These are phyloP conservation scores for Dichomitus squalens DNA, from an alignment of 1,284 basidiomycete genomes.

Conservation along the genomic window DNA sequence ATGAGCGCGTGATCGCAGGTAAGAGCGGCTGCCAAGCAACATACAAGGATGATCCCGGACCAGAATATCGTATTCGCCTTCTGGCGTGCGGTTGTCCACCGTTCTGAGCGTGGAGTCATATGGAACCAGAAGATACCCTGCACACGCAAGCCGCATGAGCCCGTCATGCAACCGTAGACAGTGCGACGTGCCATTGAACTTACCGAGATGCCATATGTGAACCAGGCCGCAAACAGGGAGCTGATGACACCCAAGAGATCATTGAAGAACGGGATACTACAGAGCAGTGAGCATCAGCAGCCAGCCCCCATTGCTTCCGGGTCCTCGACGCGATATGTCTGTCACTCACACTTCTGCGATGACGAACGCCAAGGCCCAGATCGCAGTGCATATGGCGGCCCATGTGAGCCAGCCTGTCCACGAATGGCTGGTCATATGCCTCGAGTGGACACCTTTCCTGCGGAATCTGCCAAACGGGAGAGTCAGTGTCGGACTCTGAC, in stretches of 20 bases:
- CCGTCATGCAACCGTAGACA: neutral
- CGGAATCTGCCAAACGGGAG: constrained; percentile 28
- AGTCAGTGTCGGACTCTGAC: neutral
- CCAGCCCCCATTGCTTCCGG: too few species aligned
- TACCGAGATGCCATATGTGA: constrained; percentile 36
- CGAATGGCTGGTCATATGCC: constrained; percentile 34
- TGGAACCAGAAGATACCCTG: constrained; percentile 37
- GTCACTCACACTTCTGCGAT: constrained; percentile 36
- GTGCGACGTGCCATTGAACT: neutral
- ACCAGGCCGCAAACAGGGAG: constrained; percentile 36
- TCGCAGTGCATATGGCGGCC: constrained; percentile 31
- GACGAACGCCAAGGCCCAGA: constrained; percentile 34
- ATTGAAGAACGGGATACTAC: constrained; percentile 38
- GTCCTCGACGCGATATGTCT: neutral
- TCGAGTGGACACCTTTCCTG: constrained; percentile 24
- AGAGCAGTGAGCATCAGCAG: too few species aligned
- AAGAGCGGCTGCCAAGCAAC: constrained; percentile 2
- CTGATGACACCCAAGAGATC: constrained; percentile 36
- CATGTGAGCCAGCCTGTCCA: constrained; percentile 34
- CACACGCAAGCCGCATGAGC: neutral
- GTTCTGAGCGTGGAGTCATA: constrained; percentile 26
- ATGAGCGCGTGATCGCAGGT: neutral
- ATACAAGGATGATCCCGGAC: constrained; percentile 28
- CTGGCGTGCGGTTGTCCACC: constrained; percentile 30
- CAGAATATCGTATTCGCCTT: constrained; percentile 32